Percentiles rank a stretch among this genome's conserved stretches.
Conservation (phyloP, 208 protist species). For the Crithidia fasciculata region DNA sequence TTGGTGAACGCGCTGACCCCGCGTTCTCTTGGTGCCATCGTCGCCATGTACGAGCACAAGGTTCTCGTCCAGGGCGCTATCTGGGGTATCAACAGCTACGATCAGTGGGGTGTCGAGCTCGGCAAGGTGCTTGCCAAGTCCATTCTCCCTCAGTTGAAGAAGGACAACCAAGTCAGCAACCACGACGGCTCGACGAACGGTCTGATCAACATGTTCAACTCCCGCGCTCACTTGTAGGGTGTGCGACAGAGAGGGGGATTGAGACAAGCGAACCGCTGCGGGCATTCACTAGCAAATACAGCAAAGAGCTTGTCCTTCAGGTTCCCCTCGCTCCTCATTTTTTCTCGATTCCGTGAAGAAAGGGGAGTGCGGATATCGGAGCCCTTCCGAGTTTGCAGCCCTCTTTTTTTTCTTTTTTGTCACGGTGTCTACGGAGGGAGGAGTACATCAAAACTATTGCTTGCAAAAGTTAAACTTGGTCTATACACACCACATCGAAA, state of each 20-base stretch:
- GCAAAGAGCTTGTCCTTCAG: neutral
- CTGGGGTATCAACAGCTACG: conserved; percentile 98
- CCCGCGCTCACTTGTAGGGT: conserved; percentile 52
- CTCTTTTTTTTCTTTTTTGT: neutral
- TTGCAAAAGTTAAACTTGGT: conserved; percentile 2
- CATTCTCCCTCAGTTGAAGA: conserved; percentile 94
- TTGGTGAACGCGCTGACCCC: conserved; percentile 95
- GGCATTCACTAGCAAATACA: neutral
- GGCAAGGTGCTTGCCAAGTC: conserved; percentile 97
- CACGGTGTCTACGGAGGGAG: neutral
- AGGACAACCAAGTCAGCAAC: conserved; percentile 46
- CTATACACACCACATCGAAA: neutral
- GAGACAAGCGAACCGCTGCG: neutral
- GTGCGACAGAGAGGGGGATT: neutral
- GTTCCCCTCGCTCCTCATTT: conserved; percentile 12
- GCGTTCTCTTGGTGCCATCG: conserved; percentile 91
- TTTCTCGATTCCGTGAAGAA: neutral
- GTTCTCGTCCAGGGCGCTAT: conserved; percentile 97
- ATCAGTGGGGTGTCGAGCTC: conserved; percentile 98
- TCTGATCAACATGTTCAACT: conserved; percentile 95
- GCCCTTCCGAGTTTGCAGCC: neutral
- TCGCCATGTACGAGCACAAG: conserved; percentile 98
- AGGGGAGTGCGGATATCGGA: neutral
- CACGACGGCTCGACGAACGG: conserved; percentile 96
- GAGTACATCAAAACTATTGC: conserved; percentile 4